Conservation (phyloP, 192 early-diverging fungal genomes). For the Coemansia reversa region DNA sequence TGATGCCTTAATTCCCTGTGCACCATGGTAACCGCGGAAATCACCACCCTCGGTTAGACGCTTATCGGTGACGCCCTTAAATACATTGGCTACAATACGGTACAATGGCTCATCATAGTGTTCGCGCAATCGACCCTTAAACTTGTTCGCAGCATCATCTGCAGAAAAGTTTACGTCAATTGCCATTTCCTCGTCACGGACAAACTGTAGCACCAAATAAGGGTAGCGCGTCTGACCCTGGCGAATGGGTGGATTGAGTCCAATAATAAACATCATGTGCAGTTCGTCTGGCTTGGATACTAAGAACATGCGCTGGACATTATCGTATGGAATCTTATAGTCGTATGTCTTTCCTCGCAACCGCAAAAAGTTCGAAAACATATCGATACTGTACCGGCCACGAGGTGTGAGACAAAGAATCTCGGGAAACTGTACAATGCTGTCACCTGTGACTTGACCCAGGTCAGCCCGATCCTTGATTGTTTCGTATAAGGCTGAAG, state of each 20-base stretch:
- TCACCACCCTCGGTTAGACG: conserved; percentile 69
- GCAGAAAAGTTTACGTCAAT: conserved; percentile 79
- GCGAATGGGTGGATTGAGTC: conserved; percentile 92
- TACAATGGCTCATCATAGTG: conserved; percentile 85
- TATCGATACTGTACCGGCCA: conserved; percentile 92
- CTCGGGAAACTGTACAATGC: conserved; percentile 87
- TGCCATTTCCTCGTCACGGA: conserved; percentile 86
- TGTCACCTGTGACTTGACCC: conserved; percentile 81
- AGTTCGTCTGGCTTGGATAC: conserved; percentile 92
- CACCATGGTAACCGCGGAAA: conserved; percentile 69
- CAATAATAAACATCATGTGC: conserved; percentile 90
- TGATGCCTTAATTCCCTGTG: conserved; percentile 87
- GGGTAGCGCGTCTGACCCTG: conserved; percentile 97
- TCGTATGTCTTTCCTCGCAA: conserved; percentile 97
- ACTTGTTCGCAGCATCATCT: conserved; percentile 66
- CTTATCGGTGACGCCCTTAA: conserved; percentile 77
- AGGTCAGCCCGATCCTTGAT: conserved; percentile 91
- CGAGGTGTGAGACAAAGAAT: conserved; percentile 88
- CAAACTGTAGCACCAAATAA: conserved; percentile 95
- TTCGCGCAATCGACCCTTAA: conserved; percentile 73
- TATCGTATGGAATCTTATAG: conserved; percentile 91
- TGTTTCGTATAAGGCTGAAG: conserved; percentile 84
- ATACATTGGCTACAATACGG: conserved; percentile 82
- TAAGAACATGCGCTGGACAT: conserved; percentile 81
- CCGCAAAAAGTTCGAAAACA: conserved; percentile 87